Percentiles rank a stretch among this genome's conserved stretches.
phyloP scores from a whole-genome alignment of 179 eudicot genomes.

The Beta macrorhiza region DNA sequence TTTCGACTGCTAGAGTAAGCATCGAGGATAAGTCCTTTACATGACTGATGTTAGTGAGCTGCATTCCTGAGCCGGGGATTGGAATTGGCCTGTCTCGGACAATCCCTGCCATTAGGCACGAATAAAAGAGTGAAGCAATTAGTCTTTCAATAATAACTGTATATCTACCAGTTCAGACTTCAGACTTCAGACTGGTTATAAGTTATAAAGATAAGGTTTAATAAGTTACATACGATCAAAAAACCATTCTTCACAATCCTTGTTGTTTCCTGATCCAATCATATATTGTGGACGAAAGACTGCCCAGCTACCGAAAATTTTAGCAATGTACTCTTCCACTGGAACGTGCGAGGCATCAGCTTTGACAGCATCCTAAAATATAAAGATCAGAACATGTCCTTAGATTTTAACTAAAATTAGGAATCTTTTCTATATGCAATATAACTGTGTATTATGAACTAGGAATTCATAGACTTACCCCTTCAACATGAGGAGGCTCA shows the following conservation, averaged over 20 bases:
- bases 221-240: slow-evolving; percentile 64
- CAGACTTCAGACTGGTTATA: background rate
- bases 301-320: slow-evolving; percentile 65
- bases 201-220: background rate
- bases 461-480: slow-evolving; percentile 44
- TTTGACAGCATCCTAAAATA: slow-evolving; percentile 71
- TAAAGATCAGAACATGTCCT: background rate
- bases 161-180: background rate
- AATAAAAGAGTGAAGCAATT: background rate
- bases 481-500: slow-evolving; percentile 97
- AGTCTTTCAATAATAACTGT: background rate
- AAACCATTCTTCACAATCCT: slow-evolving; percentile 98
- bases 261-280: slow-evolving; percentile 95
- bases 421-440: background rate
- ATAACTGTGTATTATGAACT: background rate
- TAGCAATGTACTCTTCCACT: slow-evolving; percentile 75
- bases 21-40: slow-evolving; percentile 88
- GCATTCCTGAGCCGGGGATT: slow-evolving; percentile 97
- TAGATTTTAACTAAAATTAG: background rate
- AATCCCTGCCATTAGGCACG: slow-evolving; percentile 48
- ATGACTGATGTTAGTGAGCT: slow-evolving; percentile 81
- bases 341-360: slow-evolving; percentile 79
- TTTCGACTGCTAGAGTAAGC: slow-evolving; percentile 82
- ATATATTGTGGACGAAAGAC: slow-evolving; percentile 92
- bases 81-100: slow-evolving; percentile 85